Percentiles rank a stretch among this genome's conserved stretches.
Conservation (phyloP, 2,329 filamentous ascomycete species). For the Drechslerella stenobrocha region DNA sequence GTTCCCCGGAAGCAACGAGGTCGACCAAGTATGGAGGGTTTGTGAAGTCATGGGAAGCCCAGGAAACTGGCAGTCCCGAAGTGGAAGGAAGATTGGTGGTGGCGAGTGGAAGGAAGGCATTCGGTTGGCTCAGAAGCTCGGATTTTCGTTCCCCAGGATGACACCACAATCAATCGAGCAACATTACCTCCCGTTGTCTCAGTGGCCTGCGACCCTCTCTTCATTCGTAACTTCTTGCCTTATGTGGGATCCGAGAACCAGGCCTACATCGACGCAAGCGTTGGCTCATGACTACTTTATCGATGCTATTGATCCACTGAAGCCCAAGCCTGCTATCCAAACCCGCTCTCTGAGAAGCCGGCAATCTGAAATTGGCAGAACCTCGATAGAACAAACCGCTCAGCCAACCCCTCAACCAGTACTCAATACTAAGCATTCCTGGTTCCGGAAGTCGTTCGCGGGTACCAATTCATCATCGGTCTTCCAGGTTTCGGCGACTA, state of each 20-base stretch:
- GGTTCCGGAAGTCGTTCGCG: conserved; percentile 95
- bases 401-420: conserved; percentile 64
- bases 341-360: conserved; percentile 79
- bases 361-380: conserved; percentile 73
- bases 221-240: conserved; percentile 98
- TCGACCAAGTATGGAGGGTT: conserved; percentile 97
- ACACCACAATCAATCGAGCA: conserved; percentile 46
- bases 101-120: conserved; percentile 98
- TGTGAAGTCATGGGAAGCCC: conserved; percentile 99
- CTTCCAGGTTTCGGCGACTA: conserved; percentile 50
- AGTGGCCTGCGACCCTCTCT: conserved; percentile 85
- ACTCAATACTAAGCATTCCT: conserved; percentile 75
- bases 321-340: conserved; percentile 75
- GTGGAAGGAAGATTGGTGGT: conserved; percentile 81
- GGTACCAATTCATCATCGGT: conserved; percentile 57
- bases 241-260: conserved; percentile 94
- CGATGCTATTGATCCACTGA: conserved; percentile 86
- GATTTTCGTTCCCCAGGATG: conserved; percentile 92
- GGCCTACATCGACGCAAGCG: conserved; percentile 92
- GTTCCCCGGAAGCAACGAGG: conserved; percentile 96
- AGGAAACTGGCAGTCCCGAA: conserved; percentile 95
- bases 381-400: conserved; percentile 63
- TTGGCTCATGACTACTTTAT: conserved; percentile 91
- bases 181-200: conserved; percentile 69
- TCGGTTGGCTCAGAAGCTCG: conserved; percentile 87